These are phyloP conservation scores for Sistotremastrum suecicum DNA, from an alignment of 768 basidiomycete genomes.

Conservation along the genomic window DNA sequence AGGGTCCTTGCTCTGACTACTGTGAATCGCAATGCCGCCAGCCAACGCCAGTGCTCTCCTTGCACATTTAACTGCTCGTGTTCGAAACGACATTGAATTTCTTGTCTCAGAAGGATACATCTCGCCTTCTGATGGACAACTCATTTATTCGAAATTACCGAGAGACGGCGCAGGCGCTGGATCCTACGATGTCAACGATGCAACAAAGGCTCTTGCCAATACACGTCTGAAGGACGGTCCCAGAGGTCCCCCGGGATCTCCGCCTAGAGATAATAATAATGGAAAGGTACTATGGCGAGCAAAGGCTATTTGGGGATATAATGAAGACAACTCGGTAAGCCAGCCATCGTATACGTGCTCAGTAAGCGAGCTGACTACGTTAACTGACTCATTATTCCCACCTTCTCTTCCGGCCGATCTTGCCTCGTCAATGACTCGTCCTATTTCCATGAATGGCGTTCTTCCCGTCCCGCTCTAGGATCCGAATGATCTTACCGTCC, in stretches of 20 bases:
- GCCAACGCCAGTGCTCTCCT: conserved; percentile 10
- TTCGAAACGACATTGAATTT: conserved; percentile 43
- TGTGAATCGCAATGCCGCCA: no score
- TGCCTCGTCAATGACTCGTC: no score
- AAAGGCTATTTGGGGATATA: conserved; percentile 23
- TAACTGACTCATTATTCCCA: background rate
- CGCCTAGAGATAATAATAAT: no score
- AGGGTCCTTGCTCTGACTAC: no score
- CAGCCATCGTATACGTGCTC: background rate
- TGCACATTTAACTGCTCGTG: conserved; percentile 42
- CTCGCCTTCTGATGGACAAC: conserved; percentile 30
- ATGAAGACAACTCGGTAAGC: conserved; percentile 38
- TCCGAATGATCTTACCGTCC: conserved; percentile 64
- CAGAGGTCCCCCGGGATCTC: no score
- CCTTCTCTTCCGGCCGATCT: no score
- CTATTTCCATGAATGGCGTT: no score
- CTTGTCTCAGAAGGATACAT: conserved; percentile 41
- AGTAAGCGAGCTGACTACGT: no score
- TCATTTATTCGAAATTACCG: conserved; percentile 34
- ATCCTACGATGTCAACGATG: no score
- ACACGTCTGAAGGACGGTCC: no score
- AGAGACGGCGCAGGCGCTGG: conserved; percentile 6
- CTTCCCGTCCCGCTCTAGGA: conserved; percentile 29
- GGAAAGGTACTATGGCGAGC: no score
- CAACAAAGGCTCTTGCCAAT: no score